Evolutionary conservation across 306 rosid species (phyloP).

Genomic region (Cucurbita moschata): DNA sequence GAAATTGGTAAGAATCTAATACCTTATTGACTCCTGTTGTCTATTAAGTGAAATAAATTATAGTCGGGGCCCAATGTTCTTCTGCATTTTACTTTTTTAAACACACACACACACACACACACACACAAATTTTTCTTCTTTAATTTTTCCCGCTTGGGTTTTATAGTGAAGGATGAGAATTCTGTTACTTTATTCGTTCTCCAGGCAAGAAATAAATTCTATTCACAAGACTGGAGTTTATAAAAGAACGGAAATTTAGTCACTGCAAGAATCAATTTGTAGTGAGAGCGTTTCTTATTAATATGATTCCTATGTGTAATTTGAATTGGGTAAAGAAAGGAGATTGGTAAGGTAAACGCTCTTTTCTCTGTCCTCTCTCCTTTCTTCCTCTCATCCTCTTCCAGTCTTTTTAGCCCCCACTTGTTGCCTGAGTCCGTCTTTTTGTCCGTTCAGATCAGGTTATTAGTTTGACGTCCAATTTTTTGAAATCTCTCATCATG

Average conservation of each 20-base stretch:
- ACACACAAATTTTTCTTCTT: not conserved
- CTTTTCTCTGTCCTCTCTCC: too few species aligned
- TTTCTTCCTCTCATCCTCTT: too few species aligned
- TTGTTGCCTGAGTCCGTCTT: too few species aligned
- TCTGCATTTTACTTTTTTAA: not conserved
- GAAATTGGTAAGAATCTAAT: slow-evolving; percentile 17
- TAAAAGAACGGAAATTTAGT: not conserved
- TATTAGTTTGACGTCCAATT: too few species aligned
- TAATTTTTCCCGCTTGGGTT: not conserved
- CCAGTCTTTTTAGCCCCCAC: too few species aligned
- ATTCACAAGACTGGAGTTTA: not conserved
- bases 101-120: not conserved
- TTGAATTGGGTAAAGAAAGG: too few species aligned
- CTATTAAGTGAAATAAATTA: not conserved
- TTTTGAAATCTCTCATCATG: too few species aligned
- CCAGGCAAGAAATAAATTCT: not conserved
- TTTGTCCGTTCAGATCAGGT: too few species aligned
- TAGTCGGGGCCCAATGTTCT: not conserved
- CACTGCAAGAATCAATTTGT: not conserved
- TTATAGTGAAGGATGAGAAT: not conserved
- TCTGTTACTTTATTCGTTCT: not conserved
- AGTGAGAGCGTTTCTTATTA: not conserved
- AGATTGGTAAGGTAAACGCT: too few species aligned
- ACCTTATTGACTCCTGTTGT: not conserved
- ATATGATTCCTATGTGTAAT: not conserved